Conservation (phyloP, 106 monocot genomes). For the Narthecium ossifragum region DNA sequence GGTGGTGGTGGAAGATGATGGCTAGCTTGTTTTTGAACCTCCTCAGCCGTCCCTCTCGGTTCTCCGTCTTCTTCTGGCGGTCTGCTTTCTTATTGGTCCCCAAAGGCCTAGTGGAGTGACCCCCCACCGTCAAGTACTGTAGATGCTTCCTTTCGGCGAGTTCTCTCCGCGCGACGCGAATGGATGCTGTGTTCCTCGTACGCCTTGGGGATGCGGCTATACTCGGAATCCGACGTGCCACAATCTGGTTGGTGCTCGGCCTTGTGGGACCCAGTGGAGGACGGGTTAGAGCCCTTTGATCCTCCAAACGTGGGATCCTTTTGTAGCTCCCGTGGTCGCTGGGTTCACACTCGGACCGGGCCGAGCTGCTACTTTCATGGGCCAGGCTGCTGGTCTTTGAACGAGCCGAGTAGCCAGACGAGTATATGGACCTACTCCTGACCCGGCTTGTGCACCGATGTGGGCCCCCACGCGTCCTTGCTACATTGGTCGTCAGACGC, state of each 20-base stretch:
- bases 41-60: conserved; percentile 32
- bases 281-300: too few relatives aligned
- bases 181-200: background rate
- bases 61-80: background rate
- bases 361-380: background rate
- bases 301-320: background rate
- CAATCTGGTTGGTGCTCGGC: background rate
- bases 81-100: background rate
- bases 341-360: background rate
- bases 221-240: conserved; percentile 2
- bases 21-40: conserved; percentile 52
- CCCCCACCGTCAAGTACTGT: too few relatives aligned
- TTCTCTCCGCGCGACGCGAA: background rate
- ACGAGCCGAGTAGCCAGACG: background rate
- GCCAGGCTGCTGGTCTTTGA: background rate
- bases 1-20: conserved; percentile 61
- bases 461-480: background rate
- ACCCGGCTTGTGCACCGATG: background rate
- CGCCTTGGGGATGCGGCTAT: background rate
- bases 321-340: background rate
- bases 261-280: background rate
- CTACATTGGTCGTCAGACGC: too few relatives aligned
- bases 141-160: background rate
- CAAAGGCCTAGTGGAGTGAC: background rate
- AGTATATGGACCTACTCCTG: background rate